A percentile compares a stretch with the other conserved stretches of the same genome.
Evolutionary conservation across 768 basidiomycete species (phyloP).

Genomic region (Suillus subluteus): DNA sequence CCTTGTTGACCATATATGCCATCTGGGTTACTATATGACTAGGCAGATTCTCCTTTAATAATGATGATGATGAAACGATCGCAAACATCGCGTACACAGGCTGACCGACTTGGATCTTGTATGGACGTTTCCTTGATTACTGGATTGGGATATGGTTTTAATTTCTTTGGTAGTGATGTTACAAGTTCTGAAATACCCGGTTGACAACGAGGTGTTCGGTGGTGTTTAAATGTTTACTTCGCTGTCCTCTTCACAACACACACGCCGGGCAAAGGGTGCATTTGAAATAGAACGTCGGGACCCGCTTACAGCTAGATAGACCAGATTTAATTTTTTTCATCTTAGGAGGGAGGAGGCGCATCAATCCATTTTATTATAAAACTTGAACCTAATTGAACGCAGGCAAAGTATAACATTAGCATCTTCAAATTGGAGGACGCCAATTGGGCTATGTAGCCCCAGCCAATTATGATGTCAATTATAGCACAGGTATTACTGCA

Average conservation of each 20-base stretch:
- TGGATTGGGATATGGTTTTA: neutral
- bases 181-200: neutral
- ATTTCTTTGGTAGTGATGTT: neutral
- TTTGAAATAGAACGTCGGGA: neutral
- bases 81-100: neutral
- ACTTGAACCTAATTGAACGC: neutral
- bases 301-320: no score
- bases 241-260: neutral
- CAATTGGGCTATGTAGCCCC: neutral
- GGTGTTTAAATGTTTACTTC: neutral
- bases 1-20: slow-evolving; percentile 17
- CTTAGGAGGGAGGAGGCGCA: neutral
- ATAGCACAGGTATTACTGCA: slow-evolving; percentile 5
- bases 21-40: slow-evolving; percentile 33
- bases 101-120: neutral
- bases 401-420: neutral
- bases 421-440: neutral
- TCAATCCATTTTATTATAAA: neutral
- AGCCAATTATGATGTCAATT: neutral
- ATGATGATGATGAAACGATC: slow-evolving; percentile 23
- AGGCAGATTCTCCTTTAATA: slow-evolving; percentile 29
- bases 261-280: neutral
- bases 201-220: neutral
- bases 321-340: no score
- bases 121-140: neutral